phyloP scores from a whole-genome alignment of 2,329 filamentous ascomycete species.

The Talaromyces sp. region DNA sequence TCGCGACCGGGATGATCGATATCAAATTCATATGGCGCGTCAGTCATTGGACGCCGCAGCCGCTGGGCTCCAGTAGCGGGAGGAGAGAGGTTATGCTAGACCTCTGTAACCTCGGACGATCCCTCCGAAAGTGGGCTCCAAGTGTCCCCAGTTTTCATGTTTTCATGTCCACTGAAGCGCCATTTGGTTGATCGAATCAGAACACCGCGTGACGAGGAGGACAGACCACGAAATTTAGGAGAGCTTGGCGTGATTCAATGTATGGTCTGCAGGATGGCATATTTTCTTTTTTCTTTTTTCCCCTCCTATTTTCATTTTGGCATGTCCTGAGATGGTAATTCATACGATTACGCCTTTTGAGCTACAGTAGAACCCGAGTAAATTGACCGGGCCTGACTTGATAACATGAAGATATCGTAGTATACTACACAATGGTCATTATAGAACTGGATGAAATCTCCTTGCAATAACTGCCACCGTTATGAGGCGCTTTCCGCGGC shows the following conservation, averaged over 20 bases:
- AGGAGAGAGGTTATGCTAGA: slow-evolving; percentile 10
- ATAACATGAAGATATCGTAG: too few relatives aligned
- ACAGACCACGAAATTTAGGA: not conserved
- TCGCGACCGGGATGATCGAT: slow-evolving; percentile 22
- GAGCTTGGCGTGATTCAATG: slow-evolving; percentile 6
- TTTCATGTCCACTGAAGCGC: slow-evolving; percentile 1
- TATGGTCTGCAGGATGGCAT: not conserved
- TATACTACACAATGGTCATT: too few relatives aligned
- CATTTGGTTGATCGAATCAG: not conserved
- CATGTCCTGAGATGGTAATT: not conserved
- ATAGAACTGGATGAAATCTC: not conserved
- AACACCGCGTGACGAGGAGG: not conserved
- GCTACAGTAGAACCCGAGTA: not conserved
- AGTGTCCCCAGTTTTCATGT: slow-evolving; percentile 24
- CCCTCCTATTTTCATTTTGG: too few relatives aligned
- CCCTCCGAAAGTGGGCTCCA: slow-evolving; percentile 15
- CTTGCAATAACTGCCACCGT: slow-evolving; percentile 10
- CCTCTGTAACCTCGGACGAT: slow-evolving; percentile 20
- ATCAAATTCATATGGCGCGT: slow-evolving; percentile 24
- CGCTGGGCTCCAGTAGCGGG: slow-evolving; percentile 22
- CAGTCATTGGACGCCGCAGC: slow-evolving; percentile 29
- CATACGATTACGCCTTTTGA: not conserved
- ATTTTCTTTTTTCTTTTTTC: not conserved
- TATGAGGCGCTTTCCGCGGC: slow-evolving; percentile 20
- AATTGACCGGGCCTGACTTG: too few relatives aligned